Evolutionary conservation across 306 rosid genomes (phyloP), one percentile per base, ranked within the genome.

Genomic region (Nissolia schottii): DNA sequence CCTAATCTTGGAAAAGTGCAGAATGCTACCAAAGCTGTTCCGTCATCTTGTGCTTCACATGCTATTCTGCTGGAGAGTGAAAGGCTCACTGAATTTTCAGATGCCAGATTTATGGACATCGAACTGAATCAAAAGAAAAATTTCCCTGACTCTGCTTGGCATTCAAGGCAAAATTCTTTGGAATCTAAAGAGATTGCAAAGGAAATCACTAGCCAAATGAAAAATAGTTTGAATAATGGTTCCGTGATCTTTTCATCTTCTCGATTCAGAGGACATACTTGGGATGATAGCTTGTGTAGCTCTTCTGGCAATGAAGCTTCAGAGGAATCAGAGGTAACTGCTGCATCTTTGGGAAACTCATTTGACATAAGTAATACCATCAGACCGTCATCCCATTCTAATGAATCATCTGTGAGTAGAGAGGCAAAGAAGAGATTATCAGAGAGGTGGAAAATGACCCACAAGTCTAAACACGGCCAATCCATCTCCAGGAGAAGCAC

Each of bases 341-440:
- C 82, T 23, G 76, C 78, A 67, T 74, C 77, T 68, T 72, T 82
- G 70, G 87, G 79, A 57, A 67, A 77, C 68, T 72, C 89, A 0
- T 53, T 76, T 69, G 85, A 73, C 57, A 28, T 80, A 46, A 85
- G 65, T 76, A 83, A 67, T 46, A 85, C 25, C n/a, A 58, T 81
- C 77, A 76, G 86, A 77, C 84, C 84, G 41, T 86, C 92, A 0
- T 81, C 87, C 3, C 82, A 59, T 67, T 82, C 89, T 12, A 75
- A 81, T 25, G 92, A 84, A 79, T 87, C 99, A 53, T 86, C 93
- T 23, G 86, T 91, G 58, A 84, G 85, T 79, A 84, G 90, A 57
- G 99, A 94, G 87, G 96, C 97, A 67, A 94, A 91, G 88, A 86
- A 87, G 85, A 94, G 99, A 83, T 84, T 91, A 50, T 91, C 96